phyloP scores from a whole-genome alignment of 2,329 filamentous ascomycete species.

The Cladosporium cucumerinum region DNA sequence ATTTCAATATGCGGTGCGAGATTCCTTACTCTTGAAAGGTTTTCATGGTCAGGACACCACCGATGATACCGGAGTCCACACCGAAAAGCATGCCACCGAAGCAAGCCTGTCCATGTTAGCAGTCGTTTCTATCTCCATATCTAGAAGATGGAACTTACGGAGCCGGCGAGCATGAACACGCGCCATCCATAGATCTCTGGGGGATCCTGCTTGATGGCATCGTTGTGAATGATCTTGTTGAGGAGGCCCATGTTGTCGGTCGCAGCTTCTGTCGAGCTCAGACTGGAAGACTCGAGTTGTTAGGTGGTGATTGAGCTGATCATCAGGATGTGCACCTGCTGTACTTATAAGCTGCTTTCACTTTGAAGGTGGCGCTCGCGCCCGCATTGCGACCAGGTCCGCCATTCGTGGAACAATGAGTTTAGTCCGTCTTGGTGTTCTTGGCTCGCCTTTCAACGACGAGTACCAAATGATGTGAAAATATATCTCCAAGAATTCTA shows the following conservation, averaged over 20 bases:
- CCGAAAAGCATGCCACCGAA: slow-evolving; percentile 69
- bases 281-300: slow-evolving; percentile 1
- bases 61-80: slow-evolving; percentile 64
- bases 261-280: slow-evolving; percentile 10
- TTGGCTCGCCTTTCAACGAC: slow-evolving; percentile 1
- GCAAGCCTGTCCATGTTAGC: slow-evolving; percentile 45
- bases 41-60: slow-evolving; percentile 61
- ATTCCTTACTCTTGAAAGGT: slow-evolving; percentile 52
- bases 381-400: slow-evolving; percentile 2
- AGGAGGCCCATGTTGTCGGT: slow-evolving; percentile 41
- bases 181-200: slow-evolving; percentile 68
- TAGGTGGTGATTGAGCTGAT: not conserved
- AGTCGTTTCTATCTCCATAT: slow-evolving; percentile 42
- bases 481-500: slow-evolving; percentile 11
- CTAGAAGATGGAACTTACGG: slow-evolving; percentile 58
- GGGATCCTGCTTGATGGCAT: slow-evolving; percentile 67
- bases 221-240: slow-evolving; percentile 61
- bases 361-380: slow-evolving; percentile 7
- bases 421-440: slow-evolving; percentile 12
- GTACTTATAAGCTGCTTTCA: slow-evolving; percentile 10
- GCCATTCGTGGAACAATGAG: slow-evolving; percentile 14
- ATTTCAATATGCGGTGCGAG: too few relatives aligned
- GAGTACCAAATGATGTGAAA: slow-evolving; percentile 10
- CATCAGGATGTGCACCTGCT: slow-evolving; percentile 8
- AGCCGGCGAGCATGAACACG: slow-evolving; percentile 61